Base-by-base conservation (phyloP, 2,329 filamentous ascomycete genomes). In the Fusarium mundagurra region DNA sequence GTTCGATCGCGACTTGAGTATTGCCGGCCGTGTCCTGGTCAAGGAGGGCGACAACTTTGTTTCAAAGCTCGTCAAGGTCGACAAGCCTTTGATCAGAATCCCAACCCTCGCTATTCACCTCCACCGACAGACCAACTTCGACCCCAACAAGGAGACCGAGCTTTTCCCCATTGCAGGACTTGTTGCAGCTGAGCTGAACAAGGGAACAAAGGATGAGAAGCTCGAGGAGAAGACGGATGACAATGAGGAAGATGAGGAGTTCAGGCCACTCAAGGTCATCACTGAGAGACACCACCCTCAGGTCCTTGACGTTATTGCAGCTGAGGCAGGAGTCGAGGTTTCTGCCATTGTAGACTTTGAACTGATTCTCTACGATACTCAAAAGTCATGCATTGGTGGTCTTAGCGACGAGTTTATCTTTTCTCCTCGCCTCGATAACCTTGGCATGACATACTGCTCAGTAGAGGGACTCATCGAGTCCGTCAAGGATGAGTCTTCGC, bases 81-180 rank as follows among this genome's bases (percentile, higher is more conserved):
- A 97, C 78, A 92, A 93, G 79, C 96, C 96, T 22, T 93, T 99
- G 77, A 88, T 98, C 75, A 91, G 96, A 59, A 96, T 99, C 69
- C 96, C 96, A 4, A 98, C 95, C 8, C 87, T 99, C 73, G 96
- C 96, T 39, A 97, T 98, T 75, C 96, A 99, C 84, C 90, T 99
- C 66, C 93, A 98, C 80, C 92, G 96, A 63, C 91, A 94, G 77
- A 89, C 93, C 78, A 94, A 88, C 72, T 99, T 99, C 80, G 88
- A 94, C 64, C 97, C 97, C 80, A 99, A 98, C 88, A 98, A 98
- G 86, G 96, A 99, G 86, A 94, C 92, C 31, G 96, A 99, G 83
- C 86, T 99, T 31, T 97, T 98, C 80, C 96, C 96, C 10, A 98
- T 99, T 79, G 92, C 93, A 29, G 96, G 96, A 11, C 88, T 99